phyloP scores from a whole-genome alignment of 345 rosid species.

The Melastoma malabathricum region DNA sequence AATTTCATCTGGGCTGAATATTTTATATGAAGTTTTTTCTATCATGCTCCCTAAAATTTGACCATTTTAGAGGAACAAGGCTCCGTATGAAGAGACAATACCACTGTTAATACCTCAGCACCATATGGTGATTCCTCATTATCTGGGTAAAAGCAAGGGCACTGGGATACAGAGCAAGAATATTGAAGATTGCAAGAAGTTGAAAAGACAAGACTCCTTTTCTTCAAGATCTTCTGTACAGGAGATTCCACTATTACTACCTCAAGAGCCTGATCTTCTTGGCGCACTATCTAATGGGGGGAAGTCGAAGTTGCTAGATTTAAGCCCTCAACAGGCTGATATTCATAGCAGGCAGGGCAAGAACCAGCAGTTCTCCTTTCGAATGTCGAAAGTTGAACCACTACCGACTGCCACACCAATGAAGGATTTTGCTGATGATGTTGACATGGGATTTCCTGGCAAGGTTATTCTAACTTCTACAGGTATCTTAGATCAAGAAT shows the following conservation, averaged over 20 bases:
- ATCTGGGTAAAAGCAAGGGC: conserved; percentile 55
- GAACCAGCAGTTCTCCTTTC: conserved; percentile 41
- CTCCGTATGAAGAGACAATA: conserved; percentile 85
- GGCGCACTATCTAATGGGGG: conserved; percentile 30
- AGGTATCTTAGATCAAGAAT: conserved; percentile 40
- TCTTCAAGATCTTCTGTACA: conserved; percentile 61
- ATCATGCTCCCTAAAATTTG: conserved; percentile 2
- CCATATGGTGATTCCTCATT: conserved; percentile 97
- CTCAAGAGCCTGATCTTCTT: conserved; percentile 58
- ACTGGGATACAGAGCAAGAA: conserved; percentile 32
- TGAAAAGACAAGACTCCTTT: conserved; percentile 61
- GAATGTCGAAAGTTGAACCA: conserved; percentile 45
- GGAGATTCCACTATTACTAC: conserved; percentile 92
- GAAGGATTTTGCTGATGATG: conserved; percentile 87
- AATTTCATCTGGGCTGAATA: background rate
- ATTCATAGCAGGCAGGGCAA: conserved; percentile 17
- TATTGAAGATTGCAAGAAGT: conserved; percentile 28
- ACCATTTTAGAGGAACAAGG: conserved; percentile 72
- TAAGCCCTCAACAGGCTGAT: conserved; percentile 4
- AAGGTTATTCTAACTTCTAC: conserved; percentile 19
- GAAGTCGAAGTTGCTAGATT: conserved; percentile 28
- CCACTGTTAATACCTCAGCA: conserved; percentile 98
- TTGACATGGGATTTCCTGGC: conserved; percentile 16
- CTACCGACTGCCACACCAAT: conserved; percentile 49
- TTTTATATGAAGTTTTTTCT: conserved; percentile 6